Base-by-base conservation (phyloP, 768 basidiomycete species). In the Pleurotus tuoliensis region DNA sequence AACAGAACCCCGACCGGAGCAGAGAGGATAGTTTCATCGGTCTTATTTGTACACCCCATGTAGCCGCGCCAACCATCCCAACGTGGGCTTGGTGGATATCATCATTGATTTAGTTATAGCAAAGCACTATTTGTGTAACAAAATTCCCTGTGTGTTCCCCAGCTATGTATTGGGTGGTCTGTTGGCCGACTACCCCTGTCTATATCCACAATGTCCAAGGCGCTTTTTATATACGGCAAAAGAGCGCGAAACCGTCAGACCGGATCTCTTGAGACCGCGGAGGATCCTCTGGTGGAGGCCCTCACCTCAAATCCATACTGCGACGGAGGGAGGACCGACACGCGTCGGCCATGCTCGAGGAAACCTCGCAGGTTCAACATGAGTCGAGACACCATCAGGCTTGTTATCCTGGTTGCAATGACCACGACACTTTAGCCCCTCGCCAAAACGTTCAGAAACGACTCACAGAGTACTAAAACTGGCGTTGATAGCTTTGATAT, bases 1-100 rank as follows among this genome's bases (percentile, higher is more conserved):
- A 20, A 13, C 60, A 78, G 76, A 78, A 54, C 76, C 76, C 48
- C 67, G 76, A 62, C 76, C 76, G 12, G 77, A 77, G 2, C 73
- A 74, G 58, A 64, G 58, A 57, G 59, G 41, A 16, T 44, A 44
- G 20, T 16, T 22, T 44, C 20, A 16, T 41, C 41, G 11, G n/a
- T 15, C 38, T 13, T 48, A 27, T 37, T 34, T 48, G 25, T 56
- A 34, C 30, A 20, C 22, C 20, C 9, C 30, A 25, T 43, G 45
- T 56, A 25, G 41, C 43, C 30, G 30, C 30, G 30, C 30, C 30
- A 34, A 34, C 30, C 30, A 34, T 34, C 30, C 30, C 9, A 9
- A 34, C 30, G 30, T 34, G 30, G 30, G 30, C 9, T 11, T 34
- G 30, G 30, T 34, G 30, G 30, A 34, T 34, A 34, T 34, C 30